A percentile compares a stretch with the other conserved stretches of the same genome.
phyloP scores from a whole-genome alignment of 2,329 filamentous ascomycete genomes.

The Penicillium sp. region DNA sequence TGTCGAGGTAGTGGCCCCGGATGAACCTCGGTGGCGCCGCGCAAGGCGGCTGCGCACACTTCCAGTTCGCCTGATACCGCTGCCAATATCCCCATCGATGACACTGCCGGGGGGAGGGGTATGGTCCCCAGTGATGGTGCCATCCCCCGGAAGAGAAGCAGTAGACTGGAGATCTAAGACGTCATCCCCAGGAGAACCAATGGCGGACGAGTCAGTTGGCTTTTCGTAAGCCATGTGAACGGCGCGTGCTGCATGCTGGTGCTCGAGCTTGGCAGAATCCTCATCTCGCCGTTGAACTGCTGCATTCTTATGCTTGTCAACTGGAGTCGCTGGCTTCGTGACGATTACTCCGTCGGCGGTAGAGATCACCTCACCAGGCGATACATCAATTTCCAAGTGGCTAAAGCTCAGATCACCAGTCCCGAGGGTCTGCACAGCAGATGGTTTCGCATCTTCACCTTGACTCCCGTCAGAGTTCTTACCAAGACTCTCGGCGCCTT shows the following conservation, averaged over 20 bases:
- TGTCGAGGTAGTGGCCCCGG: slow-evolving; percentile 63
- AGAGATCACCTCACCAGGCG: slow-evolving; percentile 32
- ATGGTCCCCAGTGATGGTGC: slow-evolving; percentile 49
- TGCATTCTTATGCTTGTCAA: slow-evolving; percentile 35
- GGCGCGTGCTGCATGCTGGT: slow-evolving; percentile 55
- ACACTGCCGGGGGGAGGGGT: slow-evolving; percentile 64
- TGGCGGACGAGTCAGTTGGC: slow-evolving; percentile 31
- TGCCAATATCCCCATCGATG: slow-evolving; percentile 56
- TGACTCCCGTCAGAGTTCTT: slow-evolving; percentile 24
- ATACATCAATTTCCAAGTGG: slow-evolving; percentile 67
- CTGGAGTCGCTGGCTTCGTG: slow-evolving; percentile 31
- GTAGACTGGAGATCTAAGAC: slow-evolving; percentile 29
- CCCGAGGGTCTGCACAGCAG: slow-evolving; percentile 82
- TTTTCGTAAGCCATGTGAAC: slow-evolving; percentile 58
- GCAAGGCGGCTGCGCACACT: slow-evolving; percentile 64
- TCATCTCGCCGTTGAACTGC: slow-evolving; percentile 46
- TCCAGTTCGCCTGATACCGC: slow-evolving; percentile 57
- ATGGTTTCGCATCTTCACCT: slow-evolving; percentile 56
- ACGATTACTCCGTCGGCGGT: slow-evolving; percentile 39
- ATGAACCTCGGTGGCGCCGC: slow-evolving; percentile 75
- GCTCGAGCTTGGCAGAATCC: slow-evolving; percentile 54
- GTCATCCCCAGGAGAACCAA: slow-evolving; percentile 42
- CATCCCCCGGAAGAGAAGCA: slow-evolving; percentile 27
- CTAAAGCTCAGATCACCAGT: slow-evolving; percentile 83
- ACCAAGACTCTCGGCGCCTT: slow-evolving; percentile 28